Evolutionary conservation across 768 basidiomycete genomes (phyloP), one percentile per base, ranked within the genome.

Genomic region (Hericium erinaceus): DNA sequence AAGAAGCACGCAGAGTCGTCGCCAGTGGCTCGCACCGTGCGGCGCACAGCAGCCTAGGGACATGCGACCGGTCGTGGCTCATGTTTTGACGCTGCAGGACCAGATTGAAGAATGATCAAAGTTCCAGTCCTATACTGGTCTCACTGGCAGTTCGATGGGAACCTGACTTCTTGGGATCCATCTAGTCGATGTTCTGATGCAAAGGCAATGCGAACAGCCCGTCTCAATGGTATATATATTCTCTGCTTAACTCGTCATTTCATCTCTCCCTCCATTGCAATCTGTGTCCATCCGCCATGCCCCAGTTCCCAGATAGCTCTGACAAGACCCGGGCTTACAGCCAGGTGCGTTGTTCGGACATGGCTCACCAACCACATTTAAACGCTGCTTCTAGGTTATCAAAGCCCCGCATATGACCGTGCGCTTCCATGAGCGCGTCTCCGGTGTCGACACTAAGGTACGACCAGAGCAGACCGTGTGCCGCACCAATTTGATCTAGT

Each of bases 361-460:
- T 3, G 50, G 46, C 46, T 39, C 22, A 22, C 8, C 4, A 2
- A 39, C 48, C 13, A 15, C 50, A 16, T 24, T 16, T 39, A 22
- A 20, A 57, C 33, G 4, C 20, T 9, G 22, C 18, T 48, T n/a
- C 15, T 59, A 84, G 82, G 76, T 78, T 48, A 39, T 54, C 16
- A 77, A 75, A 52, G 74, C 75, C 13, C 76, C 74, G 10, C 84
- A 85, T 74, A 72, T 83, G 70, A 81, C 84, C 1, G 56, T 70
- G 58, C 71, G 85, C 57, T 79, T 84, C 8, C 85, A 88, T 67
- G 81, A 88, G 70, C 66, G 86, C 48, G 76, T 88, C 60, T 81
- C 83, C 51, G 85, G 71, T 46, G 86, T 85, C 16, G 69, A 82
- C 18, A 87, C 76, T 69, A 83, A 81, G 76, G 84, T 80, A 38